Conservation (phyloP, 495 filamentous ascomycete species). For the Melanomma pulvis-pyrius region DNA sequence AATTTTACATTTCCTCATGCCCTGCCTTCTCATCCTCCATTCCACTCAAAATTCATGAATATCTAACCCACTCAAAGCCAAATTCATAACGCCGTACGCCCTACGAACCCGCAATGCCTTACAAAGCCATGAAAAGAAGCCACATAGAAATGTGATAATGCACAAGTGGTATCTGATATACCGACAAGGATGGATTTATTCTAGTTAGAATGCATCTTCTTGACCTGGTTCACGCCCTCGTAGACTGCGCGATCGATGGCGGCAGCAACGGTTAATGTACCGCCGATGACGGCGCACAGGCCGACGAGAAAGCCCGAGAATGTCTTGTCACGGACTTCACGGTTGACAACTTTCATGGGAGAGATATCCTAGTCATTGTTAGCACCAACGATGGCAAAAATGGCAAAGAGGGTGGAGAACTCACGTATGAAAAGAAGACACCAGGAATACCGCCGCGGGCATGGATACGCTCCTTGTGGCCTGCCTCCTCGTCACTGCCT, state of each 20-base stretch:
- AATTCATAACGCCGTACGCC: not conserved
- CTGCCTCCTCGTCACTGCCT: slow-evolving; percentile 78
- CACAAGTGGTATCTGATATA: not conserved
- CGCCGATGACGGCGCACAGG: slow-evolving; percentile 91
- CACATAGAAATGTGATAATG: not conserved
- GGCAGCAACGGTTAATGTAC: slow-evolving; percentile 92
- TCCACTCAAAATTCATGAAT: not conserved
- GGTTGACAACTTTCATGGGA: slow-evolving; percentile 99
- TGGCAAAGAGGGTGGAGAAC: slow-evolving; percentile 37
- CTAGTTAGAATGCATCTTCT: slow-evolving; percentile 70
- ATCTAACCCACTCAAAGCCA: no score
- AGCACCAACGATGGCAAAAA: not conserved
- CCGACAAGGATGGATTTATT: not conserved
- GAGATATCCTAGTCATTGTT: slow-evolving; percentile 76
- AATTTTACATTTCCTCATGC: no score
- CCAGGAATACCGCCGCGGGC: slow-evolving; percentile 90
- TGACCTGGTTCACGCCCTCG: slow-evolving; percentile 78
- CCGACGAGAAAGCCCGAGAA: slow-evolving; percentile 91
- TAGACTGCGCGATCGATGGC: slow-evolving; percentile 90
- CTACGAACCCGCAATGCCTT: not conserved
- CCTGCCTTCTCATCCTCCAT: not conserved
- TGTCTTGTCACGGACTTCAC: slow-evolving; percentile 82
- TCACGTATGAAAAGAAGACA: slow-evolving; percentile 95
- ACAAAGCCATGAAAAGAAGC: not conserved
- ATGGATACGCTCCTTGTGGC: slow-evolving; percentile 88